Base-by-base conservation (phyloP, 306 rosid genomes). In the Cicer pinnatifidum region DNA sequence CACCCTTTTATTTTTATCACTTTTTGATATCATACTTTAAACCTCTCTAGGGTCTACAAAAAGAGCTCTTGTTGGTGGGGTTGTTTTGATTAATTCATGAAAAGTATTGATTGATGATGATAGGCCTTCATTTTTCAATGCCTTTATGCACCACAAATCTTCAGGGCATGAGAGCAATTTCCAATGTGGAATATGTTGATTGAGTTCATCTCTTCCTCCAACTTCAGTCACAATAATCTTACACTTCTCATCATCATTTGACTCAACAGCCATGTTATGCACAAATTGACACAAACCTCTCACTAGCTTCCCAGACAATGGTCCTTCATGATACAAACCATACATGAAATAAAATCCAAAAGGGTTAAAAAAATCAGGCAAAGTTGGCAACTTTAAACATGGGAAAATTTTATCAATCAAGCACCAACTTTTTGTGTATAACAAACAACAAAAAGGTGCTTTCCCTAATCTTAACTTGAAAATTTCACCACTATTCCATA, bases 11-110 rank as follows among this genome's bases (percentile, higher is more conserved):
- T 50, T 17, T 62, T 66, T 9, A 56, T 74, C 41, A 15, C 4
- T 57, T 73, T 43, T 70, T 71, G 58, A 8, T 52, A 41, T 84
- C 83, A 91, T 58, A 38, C 54, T 37, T 78, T 75, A 84, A 75
- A 91, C 96, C 80, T 93, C 98, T 83, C 98, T 91, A 47, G 98
- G 98, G 89, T 93, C 98, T 57, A 93, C 97, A 88, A 93, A 93
- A 77, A 93, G 96, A 73, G 94, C 47, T 80, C 82, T 87, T 61
- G 75, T 63, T 20, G 84, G 90, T 82, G 88, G 88, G 78, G 82
- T 67, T 81, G 82, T 67, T 81, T 89, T 83, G 45, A 85, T 85
- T 83, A 83, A 80, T 61, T 89, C 93, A 66, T 60, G 75, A 45
- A 84, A 69, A 16, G 12, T 63, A 69, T 58, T 73, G 39, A 84